Evolutionary conservation across 2,329 filamentous ascomycete species (phyloP), one percentile per base, ranked within the genome.

Genomic region (Phyllosticta capitalensis): DNA sequence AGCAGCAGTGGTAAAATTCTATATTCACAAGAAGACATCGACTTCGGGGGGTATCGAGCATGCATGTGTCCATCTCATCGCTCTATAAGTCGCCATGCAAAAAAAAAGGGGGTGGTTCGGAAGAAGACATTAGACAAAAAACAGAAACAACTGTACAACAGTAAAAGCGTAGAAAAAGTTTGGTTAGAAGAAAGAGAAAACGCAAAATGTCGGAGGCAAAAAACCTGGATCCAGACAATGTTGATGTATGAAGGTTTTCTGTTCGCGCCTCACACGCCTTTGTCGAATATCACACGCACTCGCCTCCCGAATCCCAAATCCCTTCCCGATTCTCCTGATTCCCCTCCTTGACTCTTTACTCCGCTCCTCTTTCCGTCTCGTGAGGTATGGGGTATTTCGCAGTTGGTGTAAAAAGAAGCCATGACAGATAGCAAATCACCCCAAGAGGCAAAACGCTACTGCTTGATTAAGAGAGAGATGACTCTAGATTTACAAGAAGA

Each of bases 401-500:
- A n/a, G 17, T 45, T 3, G 38, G 38, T 45, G 38, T 45, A 45
- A 45, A 45, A 45, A 45, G 38, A 45, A 45, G 38, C 38, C 38
- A 45, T 45, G 38, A 14, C 14, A 45, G 38, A n/a, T 14, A 45
- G 17, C 33, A 19, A 45, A n/a, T 45, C 38, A 45, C 38, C 38
- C n/a, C 38, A 6, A 45, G 7, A 45, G 38, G 38, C 6, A 14
- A 45, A 45, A 14, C 2, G 38, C 38, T n/a, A n/a, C 38, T 45
- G 17, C 38, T 45, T 19, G 17, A 45, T 45, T 45, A n/a, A 45
- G 38, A 45, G 38, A 64, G 59, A 69, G 71, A 70, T 59, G 58
- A 59, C 58, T 59, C 54, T 38, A 71, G 69, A 62, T 72, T 72
- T 73, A 74, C 69, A 74, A 70, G 71, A 74, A 73, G 66, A 74